Percentiles rank a stretch among this genome's conserved stretches.
phyloP scores from a whole-genome alignment of 768 basidiomycete species.

The Naganishia onofrii region DNA sequence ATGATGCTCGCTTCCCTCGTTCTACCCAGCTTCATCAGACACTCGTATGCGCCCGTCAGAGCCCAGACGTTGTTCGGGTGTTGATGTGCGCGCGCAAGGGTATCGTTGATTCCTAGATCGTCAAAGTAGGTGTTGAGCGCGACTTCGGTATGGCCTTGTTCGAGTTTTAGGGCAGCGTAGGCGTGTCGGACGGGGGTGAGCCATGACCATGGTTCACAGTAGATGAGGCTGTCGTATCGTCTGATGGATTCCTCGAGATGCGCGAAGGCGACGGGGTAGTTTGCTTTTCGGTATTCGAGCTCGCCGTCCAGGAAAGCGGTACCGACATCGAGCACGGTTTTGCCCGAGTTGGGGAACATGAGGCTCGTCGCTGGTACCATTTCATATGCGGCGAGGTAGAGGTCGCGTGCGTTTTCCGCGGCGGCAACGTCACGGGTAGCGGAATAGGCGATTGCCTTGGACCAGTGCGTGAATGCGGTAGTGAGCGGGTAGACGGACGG shows the following conservation, averaged over 20 bases:
- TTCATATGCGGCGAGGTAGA: constrained; percentile 28
- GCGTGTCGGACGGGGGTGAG: constrained; percentile 44
- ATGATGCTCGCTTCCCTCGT: constrained; percentile 35
- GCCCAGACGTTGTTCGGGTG: constrained; percentile 49
- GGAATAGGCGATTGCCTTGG: constrained; percentile 38
- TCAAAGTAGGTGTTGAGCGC: constrained; percentile 38
- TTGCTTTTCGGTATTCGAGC: constrained; percentile 42
- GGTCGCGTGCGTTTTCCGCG: constrained; percentile 31
- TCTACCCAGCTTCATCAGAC: constrained; percentile 36
- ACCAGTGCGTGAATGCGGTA: constrained; percentile 36
- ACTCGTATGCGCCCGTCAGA: constrained; percentile 44
- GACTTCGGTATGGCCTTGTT: constrained; percentile 38
- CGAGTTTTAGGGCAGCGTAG: constrained; percentile 41
- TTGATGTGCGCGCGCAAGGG: constrained; percentile 36
- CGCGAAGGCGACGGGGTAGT: constrained; percentile 40
- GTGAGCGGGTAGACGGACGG: constrained; percentile 33
- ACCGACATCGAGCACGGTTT: constrained; percentile 36
- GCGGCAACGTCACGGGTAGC: constrained; percentile 31
- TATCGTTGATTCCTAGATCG: constrained; percentile 40
- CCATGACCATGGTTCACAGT: constrained; percentile 47
- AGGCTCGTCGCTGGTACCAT: constrained; percentile 33
- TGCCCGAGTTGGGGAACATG: constrained; percentile 38
- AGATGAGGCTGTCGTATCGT: constrained; percentile 37
- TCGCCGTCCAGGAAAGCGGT: constrained; percentile 43
- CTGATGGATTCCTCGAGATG: constrained; percentile 38